Percentiles rank a stretch among this genome's conserved stretches.
These are phyloP conservation scores for Boeremia lycopersici DNA, from an alignment of 2,329 filamentous ascomycete species.

Conservation along the genomic window DNA sequence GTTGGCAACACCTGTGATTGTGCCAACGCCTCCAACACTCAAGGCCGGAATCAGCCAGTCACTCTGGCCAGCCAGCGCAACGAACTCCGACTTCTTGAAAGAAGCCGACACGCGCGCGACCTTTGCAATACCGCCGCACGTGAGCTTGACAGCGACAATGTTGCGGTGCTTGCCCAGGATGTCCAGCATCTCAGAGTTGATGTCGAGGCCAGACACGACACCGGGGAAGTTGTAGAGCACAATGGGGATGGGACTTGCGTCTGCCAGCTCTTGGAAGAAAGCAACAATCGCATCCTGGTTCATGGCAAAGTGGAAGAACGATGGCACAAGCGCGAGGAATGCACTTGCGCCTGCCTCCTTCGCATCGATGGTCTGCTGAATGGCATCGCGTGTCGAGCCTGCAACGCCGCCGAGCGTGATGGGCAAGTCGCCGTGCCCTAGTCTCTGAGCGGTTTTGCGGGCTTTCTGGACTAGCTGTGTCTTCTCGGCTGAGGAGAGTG, in stretches of 20 bases:
- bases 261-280: constrained; percentile 47
- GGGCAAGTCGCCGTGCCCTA: constrained; percentile 44
- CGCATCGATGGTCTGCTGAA: constrained; percentile 47
- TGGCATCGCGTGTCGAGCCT: constrained; percentile 50
- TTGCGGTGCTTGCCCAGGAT: constrained; percentile 44
- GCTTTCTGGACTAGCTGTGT: constrained; percentile 47
- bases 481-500: constrained; percentile 50
- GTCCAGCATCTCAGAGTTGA: constrained; percentile 51
- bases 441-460: constrained; percentile 45
- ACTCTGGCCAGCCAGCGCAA: constrained; percentile 51
- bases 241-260: constrained; percentile 50
- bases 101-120: constrained; percentile 48
- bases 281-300: constrained; percentile 43
- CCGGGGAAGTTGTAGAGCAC: constrained; percentile 57
- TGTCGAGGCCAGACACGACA: constrained; percentile 51
- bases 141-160: constrained; percentile 48
- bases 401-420: constrained; percentile 52
- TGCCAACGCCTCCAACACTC: constrained; percentile 63
- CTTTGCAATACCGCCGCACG: constrained; percentile 50
- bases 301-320: constrained; percentile 51
- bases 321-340: constrained; percentile 48
- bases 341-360: constrained; percentile 48
- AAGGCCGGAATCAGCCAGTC: constrained; percentile 62
- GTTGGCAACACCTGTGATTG: constrained; percentile 68
- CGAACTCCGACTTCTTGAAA: constrained; percentile 47